A percentile compares a stretch with the other conserved stretches of the same genome.
phyloP scores from a whole-genome alignment of 805 yeast genomes.

The Kazachstania kunashirensis region DNA sequence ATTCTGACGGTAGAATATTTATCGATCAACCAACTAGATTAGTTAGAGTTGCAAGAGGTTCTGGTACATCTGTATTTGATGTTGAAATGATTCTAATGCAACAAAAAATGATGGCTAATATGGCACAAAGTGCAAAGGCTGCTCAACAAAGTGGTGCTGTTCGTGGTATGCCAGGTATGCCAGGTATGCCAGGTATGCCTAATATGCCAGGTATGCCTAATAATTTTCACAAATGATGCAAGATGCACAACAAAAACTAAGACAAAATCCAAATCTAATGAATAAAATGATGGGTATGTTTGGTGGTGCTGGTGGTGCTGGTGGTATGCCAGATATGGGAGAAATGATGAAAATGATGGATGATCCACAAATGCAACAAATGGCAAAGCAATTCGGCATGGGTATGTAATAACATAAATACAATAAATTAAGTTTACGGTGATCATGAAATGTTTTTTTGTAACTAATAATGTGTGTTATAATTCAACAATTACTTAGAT shows the following conservation, averaged over 20 bases:
- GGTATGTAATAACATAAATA: slow-evolving; percentile 19
- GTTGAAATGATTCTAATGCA: slow-evolving; percentile 90
- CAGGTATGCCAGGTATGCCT: slow-evolving; percentile 52
- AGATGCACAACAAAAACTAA: slow-evolving; percentile 50
- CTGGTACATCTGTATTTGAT: slow-evolving; percentile 86
- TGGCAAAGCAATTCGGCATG: slow-evolving; percentile 42
- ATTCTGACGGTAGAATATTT: slow-evolving; percentile 78
- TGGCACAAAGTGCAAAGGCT: slow-evolving; percentile 67
- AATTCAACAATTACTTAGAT: too few relatives aligned
- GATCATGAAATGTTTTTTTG: too few relatives aligned
- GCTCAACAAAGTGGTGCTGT: slow-evolving; percentile 32
- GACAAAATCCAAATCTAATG: slow-evolving; percentile 70
- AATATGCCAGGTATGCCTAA: slow-evolving; percentile 50
- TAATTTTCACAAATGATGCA: slow-evolving; percentile 37
- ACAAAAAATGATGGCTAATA: slow-evolving; percentile 85
- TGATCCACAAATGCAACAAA: slow-evolving; percentile 37
- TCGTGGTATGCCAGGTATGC: slow-evolving; percentile 19
- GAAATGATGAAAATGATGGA: slow-evolving; percentile 55
- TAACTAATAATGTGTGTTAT: too few relatives aligned
- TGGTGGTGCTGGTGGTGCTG: slow-evolving; percentile 51
- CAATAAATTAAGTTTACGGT: too few relatives aligned
- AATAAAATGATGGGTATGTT: slow-evolving; percentile 62
- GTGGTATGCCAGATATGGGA: slow-evolving; percentile 62
- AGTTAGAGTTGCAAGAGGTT: slow-evolving; percentile 84
- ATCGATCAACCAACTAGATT: slow-evolving; percentile 75